Base-by-base conservation (phyloP, 2,329 filamentous ascomycete genomes). In the Diplocarpon rosae region DNA sequence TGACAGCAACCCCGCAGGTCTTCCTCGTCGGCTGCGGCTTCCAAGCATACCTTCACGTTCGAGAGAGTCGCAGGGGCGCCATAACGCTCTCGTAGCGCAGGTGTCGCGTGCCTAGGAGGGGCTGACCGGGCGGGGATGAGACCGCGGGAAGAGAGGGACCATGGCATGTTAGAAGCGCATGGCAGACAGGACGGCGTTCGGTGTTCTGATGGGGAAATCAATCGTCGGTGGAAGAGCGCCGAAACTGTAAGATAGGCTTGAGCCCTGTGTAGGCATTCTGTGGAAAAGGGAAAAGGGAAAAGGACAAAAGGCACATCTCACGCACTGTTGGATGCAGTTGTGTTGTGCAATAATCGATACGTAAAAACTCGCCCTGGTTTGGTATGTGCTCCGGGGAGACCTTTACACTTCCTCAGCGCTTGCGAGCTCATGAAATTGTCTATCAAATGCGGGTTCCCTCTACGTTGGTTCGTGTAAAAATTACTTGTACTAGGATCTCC, bases 21-120 rank as follows among this genome's bases (percentile, higher is more conserved):
- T 96, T 96, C 72, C 76, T 95, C 45, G 73, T 93, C 40, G 95
- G 94, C 69, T 96, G 90, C 66, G 85, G 83, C 46, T 77, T 89
- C 55, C 90, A 96, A 65, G 90, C 88, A 52, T 77, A 84, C 60
- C 74, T 95, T 50, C 88, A 96, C 66, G 68, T 86, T 58, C 81
- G 87, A 65, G 83, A 89, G 65, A 87, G 78, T 66, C 75, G 85
- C 65, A 75, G 84, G 62, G 89, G 89, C 52, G 83, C 86, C 50
- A 95, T 95, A 67, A 78, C 83, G 48, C 70, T 95, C 62, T 74
- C 58, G 31, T 61, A 56, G 39, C 33, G 11, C 7, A 14, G n/a
- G 33, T 15, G 13, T 9, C n/a, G 16, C 32, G 9, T 37, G 12
- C 15, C 27, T 24, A 32, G 33, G 13, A 17, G 17, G 12, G 28